Evolutionary conservation across 2,329 filamentous ascomycete species (phyloP).

Genomic region (Neofusicoccum cordaticola): DNA sequence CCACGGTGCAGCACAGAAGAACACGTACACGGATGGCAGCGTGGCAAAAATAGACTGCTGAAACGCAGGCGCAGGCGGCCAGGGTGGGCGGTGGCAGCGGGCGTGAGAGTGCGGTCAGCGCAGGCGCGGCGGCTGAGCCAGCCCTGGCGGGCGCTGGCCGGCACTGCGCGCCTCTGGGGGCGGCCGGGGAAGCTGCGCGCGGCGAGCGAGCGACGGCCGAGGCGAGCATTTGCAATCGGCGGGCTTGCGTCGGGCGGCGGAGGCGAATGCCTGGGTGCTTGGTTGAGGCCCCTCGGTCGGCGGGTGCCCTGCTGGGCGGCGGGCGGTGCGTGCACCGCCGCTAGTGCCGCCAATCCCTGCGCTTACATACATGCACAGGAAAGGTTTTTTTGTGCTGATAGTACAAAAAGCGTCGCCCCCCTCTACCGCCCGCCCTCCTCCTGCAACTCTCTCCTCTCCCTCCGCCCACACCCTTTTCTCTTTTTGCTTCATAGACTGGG

Average conservation of each 20-base stretch:
- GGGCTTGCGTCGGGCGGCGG: background rate
- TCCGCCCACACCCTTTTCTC: background rate
- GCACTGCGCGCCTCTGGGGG: background rate
- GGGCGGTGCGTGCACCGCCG: background rate
- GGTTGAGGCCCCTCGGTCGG: background rate
- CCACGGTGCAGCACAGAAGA: background rate
- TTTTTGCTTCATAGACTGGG: slow-evolving; percentile 15
- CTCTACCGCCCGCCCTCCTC: background rate
- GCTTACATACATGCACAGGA: slow-evolving; percentile 11
- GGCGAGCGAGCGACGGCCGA: slow-evolving; percentile 9
- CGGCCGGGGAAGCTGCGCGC: background rate
- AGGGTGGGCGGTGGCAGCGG: background rate
- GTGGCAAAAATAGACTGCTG: slow-evolving; percentile 16
- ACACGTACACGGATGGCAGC: slow-evolving; percentile 2
- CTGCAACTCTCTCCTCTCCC: background rate
- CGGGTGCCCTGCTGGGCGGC: background rate
- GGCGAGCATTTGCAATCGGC: background rate
- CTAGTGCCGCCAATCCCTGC: slow-evolving; percentile 5
- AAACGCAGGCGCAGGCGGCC: slow-evolving; percentile 2
- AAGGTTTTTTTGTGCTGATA: slow-evolving; percentile 16
- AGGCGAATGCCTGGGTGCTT: background rate
- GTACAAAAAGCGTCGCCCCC: slow-evolving; percentile 15
- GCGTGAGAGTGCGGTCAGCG: slow-evolving; percentile 2
- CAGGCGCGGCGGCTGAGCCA: too few relatives aligned
- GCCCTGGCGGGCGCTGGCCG: too few relatives aligned